Percentiles rank a stretch among this genome's conserved stretches.
phyloP scores from a whole-genome alignment of 371 early-diverging fungal species.

The Mortierella sp. region DNA sequence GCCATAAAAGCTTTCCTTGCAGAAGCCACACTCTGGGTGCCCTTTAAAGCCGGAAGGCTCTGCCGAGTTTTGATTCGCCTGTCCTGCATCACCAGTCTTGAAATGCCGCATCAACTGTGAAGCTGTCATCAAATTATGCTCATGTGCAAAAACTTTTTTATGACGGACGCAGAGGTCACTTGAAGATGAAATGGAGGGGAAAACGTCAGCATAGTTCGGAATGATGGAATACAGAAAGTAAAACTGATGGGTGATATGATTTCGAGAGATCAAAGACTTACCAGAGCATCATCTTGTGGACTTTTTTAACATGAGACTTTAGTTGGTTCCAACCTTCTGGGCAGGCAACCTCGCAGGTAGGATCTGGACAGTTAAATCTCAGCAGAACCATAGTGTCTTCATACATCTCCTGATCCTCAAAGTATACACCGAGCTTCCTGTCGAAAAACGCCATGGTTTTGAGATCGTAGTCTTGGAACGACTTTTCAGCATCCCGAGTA shows the following conservation, averaged over 20 bases:
- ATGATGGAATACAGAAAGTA: neutral
- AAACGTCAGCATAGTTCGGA: neutral
- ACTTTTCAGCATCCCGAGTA: slow-evolving; percentile 71
- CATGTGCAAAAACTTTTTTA: slow-evolving; percentile 93
- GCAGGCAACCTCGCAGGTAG: slow-evolving; percentile 77
- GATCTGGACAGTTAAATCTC: slow-evolving; percentile 89
- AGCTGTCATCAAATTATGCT: slow-evolving; percentile 85
- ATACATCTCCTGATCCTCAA: slow-evolving; percentile 79
- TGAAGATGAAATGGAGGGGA: neutral
- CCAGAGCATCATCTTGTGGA: slow-evolving; percentile 86
- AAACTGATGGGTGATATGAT: neutral
- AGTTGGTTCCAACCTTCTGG: slow-evolving; percentile 86
- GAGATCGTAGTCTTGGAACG: slow-evolving; percentile 65
- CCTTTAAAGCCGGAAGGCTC: slow-evolving; percentile 87
- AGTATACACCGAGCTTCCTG: slow-evolving; percentile 76
- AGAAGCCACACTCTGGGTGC: slow-evolving; percentile 94
- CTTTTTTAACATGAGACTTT: slow-evolving; percentile 81
- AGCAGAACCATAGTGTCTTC: slow-evolving; percentile 80
- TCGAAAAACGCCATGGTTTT: slow-evolving; percentile 69
- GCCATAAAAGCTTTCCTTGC: slow-evolving; percentile 84
- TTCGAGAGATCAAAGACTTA: slow-evolving; percentile 46
- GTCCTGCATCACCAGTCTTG: slow-evolving; percentile 71
- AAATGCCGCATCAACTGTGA: slow-evolving; percentile 79
- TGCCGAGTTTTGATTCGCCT: slow-evolving; percentile 66
- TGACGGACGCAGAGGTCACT: slow-evolving; percentile 89